Evolutionary conservation across 768 basidiomycete species (phyloP).

Genomic region (Chalciporus piperatus): DNA sequence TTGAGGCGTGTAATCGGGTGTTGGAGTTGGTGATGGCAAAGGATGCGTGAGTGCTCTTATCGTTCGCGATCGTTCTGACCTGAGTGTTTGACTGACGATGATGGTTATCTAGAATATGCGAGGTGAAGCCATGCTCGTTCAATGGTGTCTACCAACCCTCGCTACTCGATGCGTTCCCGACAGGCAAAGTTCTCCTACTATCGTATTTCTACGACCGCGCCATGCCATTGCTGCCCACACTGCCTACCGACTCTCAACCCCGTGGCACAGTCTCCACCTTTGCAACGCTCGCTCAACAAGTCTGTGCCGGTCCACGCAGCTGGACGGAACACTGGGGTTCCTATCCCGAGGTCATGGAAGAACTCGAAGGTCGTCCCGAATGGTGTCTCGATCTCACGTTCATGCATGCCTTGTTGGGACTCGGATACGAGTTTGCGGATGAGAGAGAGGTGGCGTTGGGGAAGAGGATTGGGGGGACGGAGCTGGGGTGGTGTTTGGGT

Average conservation of each 20-base stretch:
- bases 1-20: slow-evolving; percentile 81
- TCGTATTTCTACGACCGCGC: slow-evolving; percentile 99
- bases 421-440: slow-evolving; percentile 87
- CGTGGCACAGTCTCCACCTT: slow-evolving; percentile 55
- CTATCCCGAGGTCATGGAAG: slow-evolving; percentile 51
- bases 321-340: slow-evolving; percentile 56
- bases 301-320: slow-evolving; percentile 65
- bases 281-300: slow-evolving; percentile 58
- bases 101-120: slow-evolving; percentile 60
- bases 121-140: slow-evolving; percentile 93
- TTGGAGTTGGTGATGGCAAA: slow-evolving; percentile 92
- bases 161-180: slow-evolving; percentile 81
- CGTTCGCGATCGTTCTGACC: background rate
- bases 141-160: slow-evolving; percentile 97
- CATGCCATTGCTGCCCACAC: slow-evolving; percentile 59
- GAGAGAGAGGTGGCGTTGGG: slow-evolving; percentile 69
- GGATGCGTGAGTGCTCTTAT: slow-evolving; percentile 62
- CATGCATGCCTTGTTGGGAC: slow-evolving; percentile 81
- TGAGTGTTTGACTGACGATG: background rate
- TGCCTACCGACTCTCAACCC: slow-evolving; percentile 21
- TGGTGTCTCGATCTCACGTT: slow-evolving; percentile 96
- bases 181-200: slow-evolving; percentile 83
- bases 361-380: slow-evolving; percentile 82
- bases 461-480: slow-evolving; percentile 85
- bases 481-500: slow-evolving; percentile 92